Percentiles rank a stretch among this genome's conserved stretches.
phyloP scores from a whole-genome alignment of 2,329 filamentous ascomycete genomes.

The Diaporthe ilicicola region DNA sequence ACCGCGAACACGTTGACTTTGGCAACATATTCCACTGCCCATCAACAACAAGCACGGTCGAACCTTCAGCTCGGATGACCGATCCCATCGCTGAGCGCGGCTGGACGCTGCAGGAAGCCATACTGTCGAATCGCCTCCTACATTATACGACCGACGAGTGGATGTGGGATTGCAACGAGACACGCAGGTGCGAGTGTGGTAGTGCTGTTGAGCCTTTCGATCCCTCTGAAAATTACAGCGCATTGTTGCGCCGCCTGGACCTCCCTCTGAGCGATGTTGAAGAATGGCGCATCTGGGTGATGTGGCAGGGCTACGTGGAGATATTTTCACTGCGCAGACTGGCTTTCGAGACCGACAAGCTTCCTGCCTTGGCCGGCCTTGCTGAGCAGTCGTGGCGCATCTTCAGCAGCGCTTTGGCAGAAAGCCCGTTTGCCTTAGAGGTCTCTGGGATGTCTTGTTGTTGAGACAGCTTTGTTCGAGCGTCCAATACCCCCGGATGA shows the following conservation, averaged over 20 bases:
- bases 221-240: slow-evolving; percentile 5
- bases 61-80: background rate
- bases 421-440: slow-evolving; percentile 7
- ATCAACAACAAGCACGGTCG: background rate
- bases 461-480: slow-evolving; percentile 2
- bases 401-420: background rate
- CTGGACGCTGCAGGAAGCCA: slow-evolving; percentile 17
- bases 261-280: background rate
- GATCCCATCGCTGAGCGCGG: slow-evolving; percentile 4
- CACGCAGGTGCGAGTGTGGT: slow-evolving; percentile 8
- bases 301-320: slow-evolving; percentile 12
- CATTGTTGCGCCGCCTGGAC: slow-evolving; percentile 7
- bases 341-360: slow-evolving; percentile 24
- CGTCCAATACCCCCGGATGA: background rate
- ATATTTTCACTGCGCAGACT: slow-evolving; percentile 10
- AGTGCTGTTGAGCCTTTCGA: background rate
- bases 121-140: slow-evolving; percentile 20
- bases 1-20: slow-evolving; percentile 12
- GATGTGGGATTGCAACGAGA: slow-evolving; percentile 25
- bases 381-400: slow-evolving; percentile 20
- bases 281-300: slow-evolving; percentile 2
- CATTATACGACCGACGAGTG: slow-evolving; percentile 26
- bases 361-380: slow-evolving; percentile 28
- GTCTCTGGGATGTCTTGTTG: slow-evolving; percentile 15
- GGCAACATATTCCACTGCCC: slow-evolving; percentile 12